Percentiles rank a stretch among this genome's conserved stretches.
Conservation (phyloP, 495 filamentous ascomycete genomes). For the Daldinia vernicosa region DNA sequence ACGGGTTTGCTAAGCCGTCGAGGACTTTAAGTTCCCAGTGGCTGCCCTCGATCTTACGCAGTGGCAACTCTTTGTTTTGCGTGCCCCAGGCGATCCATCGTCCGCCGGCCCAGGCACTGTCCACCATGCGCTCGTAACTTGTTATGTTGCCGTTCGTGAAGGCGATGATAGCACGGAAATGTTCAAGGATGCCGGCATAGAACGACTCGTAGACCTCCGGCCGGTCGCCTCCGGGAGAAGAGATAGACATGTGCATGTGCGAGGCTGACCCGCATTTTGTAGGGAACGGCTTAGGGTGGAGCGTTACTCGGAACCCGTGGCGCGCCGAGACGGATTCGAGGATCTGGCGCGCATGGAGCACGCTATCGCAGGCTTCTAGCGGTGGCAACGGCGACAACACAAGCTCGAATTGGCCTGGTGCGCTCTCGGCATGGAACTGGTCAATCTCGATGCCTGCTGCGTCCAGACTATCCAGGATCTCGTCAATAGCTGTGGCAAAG, state of each 20-base stretch:
- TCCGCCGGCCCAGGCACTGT: constrained; percentile 78
- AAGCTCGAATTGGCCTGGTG: constrained; percentile 83
- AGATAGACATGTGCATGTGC: constrained; percentile 74
- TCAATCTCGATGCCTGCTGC: constrained; percentile 74
- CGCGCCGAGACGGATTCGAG: constrained; percentile 66
- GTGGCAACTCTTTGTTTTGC: constrained; percentile 75
- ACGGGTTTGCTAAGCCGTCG: constrained; percentile 79
- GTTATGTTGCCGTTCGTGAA: constrained; percentile 67
- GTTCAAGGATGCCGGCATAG: constrained; percentile 72
- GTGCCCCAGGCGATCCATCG: constrained; percentile 79
- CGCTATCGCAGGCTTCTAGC: constrained; percentile 73
- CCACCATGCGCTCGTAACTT: constrained; percentile 70
- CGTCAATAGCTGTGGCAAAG: constrained; percentile 46
- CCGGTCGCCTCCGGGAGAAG: constrained; percentile 49
- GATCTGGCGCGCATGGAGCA: constrained; percentile 76
- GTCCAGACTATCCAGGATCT: constrained; percentile 69
- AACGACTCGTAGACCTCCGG: constrained; percentile 62
- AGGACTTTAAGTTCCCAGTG: constrained; percentile 78
- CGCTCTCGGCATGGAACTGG: constrained; percentile 81
- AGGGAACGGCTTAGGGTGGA: constrained; percentile 76
- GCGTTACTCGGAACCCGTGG: constrained; percentile 73
- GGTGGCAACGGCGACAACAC: constrained; percentile 72
- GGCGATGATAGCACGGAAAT: constrained; percentile 70
- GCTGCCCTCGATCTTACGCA: constrained; percentile 67
- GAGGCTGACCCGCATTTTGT: constrained; percentile 68